Base-by-base conservation (phyloP, 495 filamentous ascomycete species). In the Aspergillus cavernicola region DNA sequence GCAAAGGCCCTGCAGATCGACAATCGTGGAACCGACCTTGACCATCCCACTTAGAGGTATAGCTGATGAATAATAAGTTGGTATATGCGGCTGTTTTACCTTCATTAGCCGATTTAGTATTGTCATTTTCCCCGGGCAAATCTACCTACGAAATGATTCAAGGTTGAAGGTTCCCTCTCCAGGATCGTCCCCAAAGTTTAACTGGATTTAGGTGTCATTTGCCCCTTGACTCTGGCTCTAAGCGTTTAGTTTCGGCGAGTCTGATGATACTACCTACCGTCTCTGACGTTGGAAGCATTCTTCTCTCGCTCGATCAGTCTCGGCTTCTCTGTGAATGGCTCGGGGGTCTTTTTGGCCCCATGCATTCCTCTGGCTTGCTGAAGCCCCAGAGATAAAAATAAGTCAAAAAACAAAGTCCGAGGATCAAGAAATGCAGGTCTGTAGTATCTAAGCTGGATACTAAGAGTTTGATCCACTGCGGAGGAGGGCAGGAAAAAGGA, bases 141-240 rank as follows among this genome's bases (percentile, higher is more conserved):
- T n/a, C n/a, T n/a, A n/a, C n/a, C n/a, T n/a, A n/a, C n/a, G n/a
- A n/a, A n/a, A n/a, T n/a, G n/a, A n/a, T n/a, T n/a, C n/a, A n/a
- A n/a, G n/a, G n/a, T n/a, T n/a, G 6, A 38, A 12, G 50, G 44
- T 52, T 51, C 50, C 39, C 18, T 42, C 18, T 20, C 46, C 55
- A 58, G 53, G 50, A 53, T 61, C 58, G 31, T 29, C 57, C 18
- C 53, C 49, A 53, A 60, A 50, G 58, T 53, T 53, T 56, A 51
- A 50, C 22, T 50, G 45, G 24, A 35, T 24, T 36, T 39, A 16
- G 18, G 29, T 41, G 19, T 41, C 38, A 24, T 24, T 41, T 29
- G 19, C 46, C 46, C 39, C 53, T 56, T 9, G 24, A 28, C 24
- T n/a, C n/a, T 41, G 15, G 29, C 51, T 7, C 6, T 38, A 23